phyloP scores from a whole-genome alignment of 148 eudicot species.

The Rhododendron simsii region DNA sequence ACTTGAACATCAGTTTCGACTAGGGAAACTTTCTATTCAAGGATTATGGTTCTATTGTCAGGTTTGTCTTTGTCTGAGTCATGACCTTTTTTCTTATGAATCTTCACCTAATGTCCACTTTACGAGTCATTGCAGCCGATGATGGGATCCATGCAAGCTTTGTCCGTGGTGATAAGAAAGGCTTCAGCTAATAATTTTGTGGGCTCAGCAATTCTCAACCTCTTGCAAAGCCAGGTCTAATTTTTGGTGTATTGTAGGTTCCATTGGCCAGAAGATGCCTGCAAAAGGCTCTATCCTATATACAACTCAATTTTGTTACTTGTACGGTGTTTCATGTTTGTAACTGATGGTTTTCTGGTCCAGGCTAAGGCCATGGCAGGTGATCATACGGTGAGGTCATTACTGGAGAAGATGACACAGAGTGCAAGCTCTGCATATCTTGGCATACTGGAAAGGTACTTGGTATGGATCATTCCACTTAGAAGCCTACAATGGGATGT shows the following conservation, averaged over 20 bases:
- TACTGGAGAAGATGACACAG: constrained; percentile 85
- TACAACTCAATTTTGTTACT: not conserved
- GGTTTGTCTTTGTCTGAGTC: constrained; percentile 36
- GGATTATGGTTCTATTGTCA: constrained; percentile 99
- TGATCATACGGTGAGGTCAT: constrained; percentile 85
- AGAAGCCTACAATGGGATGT: not conserved
- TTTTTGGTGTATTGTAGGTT: not conserved
- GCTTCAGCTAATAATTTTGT: constrained; percentile 49
- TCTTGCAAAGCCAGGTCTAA: constrained; percentile 87
- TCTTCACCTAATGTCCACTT: not conserved
- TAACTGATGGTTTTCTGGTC: constrained; percentile 8
- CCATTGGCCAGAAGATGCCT: not conserved
- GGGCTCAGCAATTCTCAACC: constrained; percentile 90
- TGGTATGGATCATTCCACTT: not conserved
- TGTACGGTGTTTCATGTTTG: not conserved
- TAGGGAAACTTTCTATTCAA: constrained; percentile 82
- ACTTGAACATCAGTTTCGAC: constrained; percentile 94
- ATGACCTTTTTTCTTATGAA: constrained; percentile 2
- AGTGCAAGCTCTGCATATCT: constrained; percentile 89
- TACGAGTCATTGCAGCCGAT: constrained; percentile 54
- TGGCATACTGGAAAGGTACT: constrained; percentile 89
- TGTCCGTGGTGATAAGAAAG: constrained; percentile 69
- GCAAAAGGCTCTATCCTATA: not conserved
- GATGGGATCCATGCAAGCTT: constrained; percentile 93
- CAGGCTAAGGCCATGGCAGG: constrained; percentile 97